phyloP scores from a whole-genome alignment of 139 green algal species.

The Chlorella sp. region DNA sequence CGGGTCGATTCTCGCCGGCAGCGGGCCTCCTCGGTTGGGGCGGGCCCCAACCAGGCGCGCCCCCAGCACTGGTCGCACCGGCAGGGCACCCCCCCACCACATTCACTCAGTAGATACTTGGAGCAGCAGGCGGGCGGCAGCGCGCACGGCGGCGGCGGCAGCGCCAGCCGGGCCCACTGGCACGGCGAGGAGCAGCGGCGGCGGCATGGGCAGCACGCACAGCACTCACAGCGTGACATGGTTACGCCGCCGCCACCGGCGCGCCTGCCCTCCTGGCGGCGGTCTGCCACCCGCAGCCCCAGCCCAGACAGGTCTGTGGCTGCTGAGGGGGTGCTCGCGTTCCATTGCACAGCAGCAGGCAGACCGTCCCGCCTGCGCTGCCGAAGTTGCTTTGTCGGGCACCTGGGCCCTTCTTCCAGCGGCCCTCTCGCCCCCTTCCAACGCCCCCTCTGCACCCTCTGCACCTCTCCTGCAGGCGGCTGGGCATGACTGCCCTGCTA shows the following conservation, averaged over 20 bases:
- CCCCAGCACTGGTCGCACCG: not conserved
- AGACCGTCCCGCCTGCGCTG: not conserved
- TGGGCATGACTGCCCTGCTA: not conserved
- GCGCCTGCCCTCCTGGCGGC: not conserved
- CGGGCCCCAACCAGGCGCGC: not conserved
- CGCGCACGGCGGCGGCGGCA: slow-evolving; percentile 10
- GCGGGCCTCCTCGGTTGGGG: not conserved
- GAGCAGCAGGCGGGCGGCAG: not conserved
- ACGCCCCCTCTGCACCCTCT: not conserved
- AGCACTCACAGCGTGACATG: not conserved
- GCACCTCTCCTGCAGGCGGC: not conserved
- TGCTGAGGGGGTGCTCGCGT: not conserved
- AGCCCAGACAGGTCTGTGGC: slow-evolving; percentile 1
- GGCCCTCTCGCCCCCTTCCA: too few species aligned
- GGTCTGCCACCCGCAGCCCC: slow-evolving; percentile 4
- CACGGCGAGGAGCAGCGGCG: not conserved
- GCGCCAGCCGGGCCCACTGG: not conserved
- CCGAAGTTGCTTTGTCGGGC: not conserved
- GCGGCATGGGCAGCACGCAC: not conserved
- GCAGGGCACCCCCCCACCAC: not conserved
- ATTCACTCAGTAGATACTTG: not conserved
- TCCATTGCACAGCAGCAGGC: not conserved
- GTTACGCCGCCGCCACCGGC: slow-evolving; percentile 2
- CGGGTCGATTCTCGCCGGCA: not conserved
- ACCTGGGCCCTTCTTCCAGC: too few species aligned